Evolutionary conservation across 257 asterid species (phyloP).

Genomic region (Ehretia macrophylla): DNA sequence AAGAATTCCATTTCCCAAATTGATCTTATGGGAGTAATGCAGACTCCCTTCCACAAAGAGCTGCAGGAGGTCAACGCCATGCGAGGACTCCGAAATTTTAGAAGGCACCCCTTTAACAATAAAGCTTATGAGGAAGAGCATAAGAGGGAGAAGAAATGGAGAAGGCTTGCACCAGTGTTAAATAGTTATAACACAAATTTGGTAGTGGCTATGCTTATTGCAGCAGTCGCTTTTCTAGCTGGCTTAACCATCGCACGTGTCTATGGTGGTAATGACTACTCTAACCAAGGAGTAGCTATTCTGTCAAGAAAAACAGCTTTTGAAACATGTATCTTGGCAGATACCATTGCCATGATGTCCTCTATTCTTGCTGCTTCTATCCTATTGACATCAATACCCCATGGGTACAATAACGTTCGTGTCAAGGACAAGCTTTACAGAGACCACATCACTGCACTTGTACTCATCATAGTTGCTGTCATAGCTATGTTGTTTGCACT

Average conservation of each 20-base stretch:
- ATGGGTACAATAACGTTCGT: too few relatives aligned
- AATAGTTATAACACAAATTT: neutral
- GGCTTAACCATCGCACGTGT: conserved; percentile 9
- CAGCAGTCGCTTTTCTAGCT: conserved; percentile 11
- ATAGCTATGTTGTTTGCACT: too few relatives aligned
- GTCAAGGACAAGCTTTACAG: too few relatives aligned
- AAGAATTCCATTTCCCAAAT: too few relatives aligned
- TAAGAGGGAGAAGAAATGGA: neutral
- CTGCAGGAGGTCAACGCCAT: too few relatives aligned
- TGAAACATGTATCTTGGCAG: neutral
- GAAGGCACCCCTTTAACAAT: neutral
- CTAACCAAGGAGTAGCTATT: conserved; percentile 5
- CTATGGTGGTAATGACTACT: neutral
- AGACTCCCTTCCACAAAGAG: too few relatives aligned
- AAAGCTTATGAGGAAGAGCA: neutral
- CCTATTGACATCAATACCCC: too few relatives aligned
- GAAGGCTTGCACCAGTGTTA: neutral
- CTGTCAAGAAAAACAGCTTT: neutral
- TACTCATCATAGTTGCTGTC: too few relatives aligned
- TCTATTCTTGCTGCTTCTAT: neutral
- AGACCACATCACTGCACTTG: too few relatives aligned
- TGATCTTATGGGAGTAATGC: too few relatives aligned
- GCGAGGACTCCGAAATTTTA: too few relatives aligned
- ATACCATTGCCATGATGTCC: neutral
- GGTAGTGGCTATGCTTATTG: conserved; percentile 3